Percentiles rank a stretch among this genome's conserved stretches.
Conservation (phyloP, 768 basidiomycete species). For the Mycena capillaripes region DNA sequence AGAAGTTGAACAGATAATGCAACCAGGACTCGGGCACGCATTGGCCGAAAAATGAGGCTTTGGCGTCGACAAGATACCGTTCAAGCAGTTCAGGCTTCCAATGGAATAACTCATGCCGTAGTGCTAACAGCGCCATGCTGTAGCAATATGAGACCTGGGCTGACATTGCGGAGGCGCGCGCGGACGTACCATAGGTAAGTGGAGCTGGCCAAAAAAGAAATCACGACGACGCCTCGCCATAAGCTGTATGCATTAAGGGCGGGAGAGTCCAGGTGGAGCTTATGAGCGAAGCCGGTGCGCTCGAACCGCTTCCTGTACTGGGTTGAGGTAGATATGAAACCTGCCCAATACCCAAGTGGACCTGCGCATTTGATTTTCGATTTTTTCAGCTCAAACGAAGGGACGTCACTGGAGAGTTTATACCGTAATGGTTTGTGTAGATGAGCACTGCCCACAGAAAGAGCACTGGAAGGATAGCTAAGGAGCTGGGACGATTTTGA, state of each 20-base stretch:
- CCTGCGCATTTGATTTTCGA: constrained; percentile 2
- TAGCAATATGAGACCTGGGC: background rate
- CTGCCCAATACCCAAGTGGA: constrained; percentile 23
- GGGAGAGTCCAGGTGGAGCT: constrained; percentile 14
- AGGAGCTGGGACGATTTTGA: background rate
- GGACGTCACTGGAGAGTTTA: background rate
- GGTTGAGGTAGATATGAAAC: constrained; percentile 17
- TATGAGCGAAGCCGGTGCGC: constrained; percentile 8
- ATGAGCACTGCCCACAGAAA: constrained; percentile 10
- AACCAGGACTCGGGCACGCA: constrained; percentile 22
- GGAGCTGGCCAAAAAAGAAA: constrained; percentile 6
- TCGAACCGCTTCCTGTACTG: constrained; percentile 17
- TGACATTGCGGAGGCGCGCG: background rate
- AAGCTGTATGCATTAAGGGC: constrained; percentile 26
- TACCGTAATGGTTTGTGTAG: constrained; percentile 24
- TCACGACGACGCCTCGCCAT: constrained; percentile 23
- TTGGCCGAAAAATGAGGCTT: constrained; percentile 11
- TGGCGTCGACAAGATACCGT: background rate
- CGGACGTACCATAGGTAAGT: constrained; percentile 12
- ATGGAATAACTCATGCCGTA: constrained; percentile 24
- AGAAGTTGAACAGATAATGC: constrained; percentile 13
- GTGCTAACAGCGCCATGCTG: constrained; percentile 16
- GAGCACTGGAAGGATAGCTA: background rate
- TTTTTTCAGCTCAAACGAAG: background rate
- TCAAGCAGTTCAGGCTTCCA: constrained; percentile 23